A percentile compares a stretch with the other conserved stretches of the same genome.
These are phyloP conservation scores for Annulohypoxylon maeteangense DNA, from an alignment of 495 filamentous ascomycete species.

Conservation along the genomic window DNA sequence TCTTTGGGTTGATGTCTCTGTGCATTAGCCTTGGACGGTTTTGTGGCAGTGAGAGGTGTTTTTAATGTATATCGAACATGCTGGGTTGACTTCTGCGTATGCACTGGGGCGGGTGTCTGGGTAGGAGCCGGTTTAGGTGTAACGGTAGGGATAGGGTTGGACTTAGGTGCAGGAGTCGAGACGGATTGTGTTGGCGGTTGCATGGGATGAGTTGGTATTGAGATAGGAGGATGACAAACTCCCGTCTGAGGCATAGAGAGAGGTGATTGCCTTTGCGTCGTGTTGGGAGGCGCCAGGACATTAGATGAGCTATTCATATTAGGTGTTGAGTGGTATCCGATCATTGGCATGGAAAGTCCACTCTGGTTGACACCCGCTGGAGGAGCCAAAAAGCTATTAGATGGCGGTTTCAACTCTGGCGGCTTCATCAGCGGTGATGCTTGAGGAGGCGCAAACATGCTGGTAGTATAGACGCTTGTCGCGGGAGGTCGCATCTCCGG, in stretches of 20 bases:
- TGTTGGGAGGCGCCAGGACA: slow-evolving; percentile 58
- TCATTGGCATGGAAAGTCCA: slow-evolving; percentile 48
- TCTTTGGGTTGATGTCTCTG: slow-evolving; percentile 44
- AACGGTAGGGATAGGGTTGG: not conserved
- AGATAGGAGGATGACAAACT: slow-evolving; percentile 29
- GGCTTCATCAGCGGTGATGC: slow-evolving; percentile 46
- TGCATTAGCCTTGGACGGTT: slow-evolving; percentile 37
- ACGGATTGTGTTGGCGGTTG: slow-evolving; percentile 36
- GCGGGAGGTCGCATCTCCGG: slow-evolving; percentile 43
- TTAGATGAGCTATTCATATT: slow-evolving; percentile 44
- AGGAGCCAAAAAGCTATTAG: slow-evolving; percentile 55
- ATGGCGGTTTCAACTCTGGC: slow-evolving; percentile 47
- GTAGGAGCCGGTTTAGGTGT: slow-evolving; percentile 11
- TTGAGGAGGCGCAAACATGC: slow-evolving; percentile 49
- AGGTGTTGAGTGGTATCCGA: slow-evolving; percentile 42
- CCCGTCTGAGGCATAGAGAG: slow-evolving; percentile 52
- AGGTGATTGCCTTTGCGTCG: slow-evolving; percentile 53
- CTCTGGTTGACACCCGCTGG: slow-evolving; percentile 47
- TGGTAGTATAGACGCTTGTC: slow-evolving; percentile 42
- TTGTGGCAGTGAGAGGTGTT: slow-evolving; percentile 9
- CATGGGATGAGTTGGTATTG: slow-evolving; percentile 16
- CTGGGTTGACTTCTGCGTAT: slow-evolving; percentile 6
- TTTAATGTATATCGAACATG: slow-evolving; percentile 30
- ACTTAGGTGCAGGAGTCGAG: slow-evolving; percentile 9
- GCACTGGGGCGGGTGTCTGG: slow-evolving; percentile 17